Base-by-base conservation (phyloP, 352 stramenopile species). In the Aphanomyces invadans region DNA sequence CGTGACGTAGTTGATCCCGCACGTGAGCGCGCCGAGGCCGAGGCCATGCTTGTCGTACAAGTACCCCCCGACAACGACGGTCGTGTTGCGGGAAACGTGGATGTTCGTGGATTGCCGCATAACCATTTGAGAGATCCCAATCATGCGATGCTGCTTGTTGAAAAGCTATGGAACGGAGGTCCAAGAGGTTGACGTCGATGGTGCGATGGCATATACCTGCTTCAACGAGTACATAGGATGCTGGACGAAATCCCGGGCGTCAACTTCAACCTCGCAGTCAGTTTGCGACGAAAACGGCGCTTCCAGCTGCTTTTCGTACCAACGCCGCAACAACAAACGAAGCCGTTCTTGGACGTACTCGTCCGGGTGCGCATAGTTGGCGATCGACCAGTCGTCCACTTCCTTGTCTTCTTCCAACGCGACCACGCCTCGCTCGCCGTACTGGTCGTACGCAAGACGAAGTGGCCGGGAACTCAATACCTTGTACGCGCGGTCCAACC, bases 401-500 rank as follows among this genome's bases (percentile, higher is more conserved):
- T 0, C 87, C 48, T 9, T 70, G 70, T 88, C 73, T 49, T 90
- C 78, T 55, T 93, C 84, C 31, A 89, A 70, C 46, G 81, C 82
- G 12, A 76, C 69, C 12, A 93, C 77, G 4, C 81, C 84, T 55
- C 79, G 38, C 32, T 93, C 84, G 53, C 84, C 84, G 70, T 89
- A 90, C 42, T 86, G 66, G 69, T 90, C 82, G 71, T 93, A 93
- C 52, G 83, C 81, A 26, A 75, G 71, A 38, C 82, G 82, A 71
- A 76, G 81, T 7, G 86, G 67, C 2, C 79, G 82, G 52, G 90
- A 83, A 39, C 67, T 81, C 2, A 93, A 75, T 56, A 93, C 81
- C 65, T 91, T 91, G 76, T 93, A 93, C 1, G 84, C 84, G 51
- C 82, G 73, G 69, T 93, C 82, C 38, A 93, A 68, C n/a, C 81